A percentile compares a stretch with the other conserved stretches of the same genome.
Evolutionary conservation across 2,329 filamentous ascomycete species (phyloP).

Genomic region (Macrophomina tecta): DNA sequence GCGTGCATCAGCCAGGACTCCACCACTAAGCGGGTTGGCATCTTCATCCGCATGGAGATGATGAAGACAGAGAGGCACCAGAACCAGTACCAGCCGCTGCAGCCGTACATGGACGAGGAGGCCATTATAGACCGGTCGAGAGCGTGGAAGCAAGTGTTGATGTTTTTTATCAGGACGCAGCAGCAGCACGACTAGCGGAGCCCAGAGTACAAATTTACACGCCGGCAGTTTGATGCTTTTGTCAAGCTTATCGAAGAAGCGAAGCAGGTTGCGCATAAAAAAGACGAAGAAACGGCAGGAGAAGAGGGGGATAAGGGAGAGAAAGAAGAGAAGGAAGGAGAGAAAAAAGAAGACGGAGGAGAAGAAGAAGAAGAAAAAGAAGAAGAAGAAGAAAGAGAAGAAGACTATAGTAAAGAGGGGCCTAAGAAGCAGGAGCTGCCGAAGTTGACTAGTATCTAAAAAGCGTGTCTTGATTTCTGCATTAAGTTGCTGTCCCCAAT

Average conservation of each 20-base stretch:
- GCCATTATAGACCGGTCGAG: no score
- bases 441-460: no score
- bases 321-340: neutral
- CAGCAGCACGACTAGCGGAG: slow-evolving; percentile 23
- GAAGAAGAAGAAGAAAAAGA: neutral
- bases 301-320: neutral
- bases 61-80: no score
- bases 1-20: no score
- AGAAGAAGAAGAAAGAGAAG: slow-evolving; percentile 6
- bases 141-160: no score
- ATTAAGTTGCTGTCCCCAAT: no score
- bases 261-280: neutral
- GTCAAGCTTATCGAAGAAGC: neutral
- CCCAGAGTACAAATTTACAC: slow-evolving; percentile 5
- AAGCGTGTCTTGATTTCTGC: no score
- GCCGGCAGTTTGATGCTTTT: neutral
- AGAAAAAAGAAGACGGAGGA: neutral
- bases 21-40: no score
- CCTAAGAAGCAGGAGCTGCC: no score
- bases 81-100: no score
- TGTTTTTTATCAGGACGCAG: slow-evolving; percentile 26
- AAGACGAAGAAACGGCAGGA: neutral
- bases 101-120: no score
- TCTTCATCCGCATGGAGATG: no score
- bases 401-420: slow-evolving; percentile 10